phyloP scores from a whole-genome alignment of 805 yeast species.

The Wickerhamomyces canadensis region DNA sequence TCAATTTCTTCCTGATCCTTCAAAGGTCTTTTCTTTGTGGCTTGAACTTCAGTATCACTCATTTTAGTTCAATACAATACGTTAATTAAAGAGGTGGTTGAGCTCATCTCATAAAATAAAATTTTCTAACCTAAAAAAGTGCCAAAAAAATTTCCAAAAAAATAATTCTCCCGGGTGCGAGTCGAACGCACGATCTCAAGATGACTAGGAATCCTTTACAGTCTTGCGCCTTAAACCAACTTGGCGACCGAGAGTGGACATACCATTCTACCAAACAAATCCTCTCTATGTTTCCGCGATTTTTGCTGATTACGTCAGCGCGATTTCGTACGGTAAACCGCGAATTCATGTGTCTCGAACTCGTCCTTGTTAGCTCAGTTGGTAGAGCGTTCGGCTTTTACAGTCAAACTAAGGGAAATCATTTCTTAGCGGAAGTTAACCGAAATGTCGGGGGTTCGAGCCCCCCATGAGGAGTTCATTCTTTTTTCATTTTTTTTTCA shows the following conservation, averaged over 20 bases:
- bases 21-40: conserved; percentile 17
- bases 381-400: conserved; percentile 7
- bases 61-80: neutral
- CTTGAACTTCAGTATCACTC: conserved; percentile 6
- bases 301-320: no score
- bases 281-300: no score
- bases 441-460: conserved; percentile 1
- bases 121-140: neutral
- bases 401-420: conserved; percentile 2
- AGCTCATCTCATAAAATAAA: conserved; percentile 4
- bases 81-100: neutral
- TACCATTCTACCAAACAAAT: no score
- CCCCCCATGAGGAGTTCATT: no score
- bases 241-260: conserved; percentile 31
- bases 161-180: conserved; percentile 32
- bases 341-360: neutral
- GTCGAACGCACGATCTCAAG: conserved; percentile 36
- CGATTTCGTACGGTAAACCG: no score
- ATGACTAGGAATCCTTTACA: conserved; percentile 28
- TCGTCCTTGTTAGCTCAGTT: neutral
- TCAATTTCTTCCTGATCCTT: conserved; percentile 42
- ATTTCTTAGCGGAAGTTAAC: conserved; percentile 7
- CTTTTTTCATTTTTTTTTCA: neutral
- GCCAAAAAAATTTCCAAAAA: conserved; percentile 3
- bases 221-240: conserved; percentile 35